A percentile compares a stretch with the other conserved stretches of the same genome.
phyloP scores from a whole-genome alignment of 306 rosid genomes.

The Pachyrhizus erosus region DNA sequence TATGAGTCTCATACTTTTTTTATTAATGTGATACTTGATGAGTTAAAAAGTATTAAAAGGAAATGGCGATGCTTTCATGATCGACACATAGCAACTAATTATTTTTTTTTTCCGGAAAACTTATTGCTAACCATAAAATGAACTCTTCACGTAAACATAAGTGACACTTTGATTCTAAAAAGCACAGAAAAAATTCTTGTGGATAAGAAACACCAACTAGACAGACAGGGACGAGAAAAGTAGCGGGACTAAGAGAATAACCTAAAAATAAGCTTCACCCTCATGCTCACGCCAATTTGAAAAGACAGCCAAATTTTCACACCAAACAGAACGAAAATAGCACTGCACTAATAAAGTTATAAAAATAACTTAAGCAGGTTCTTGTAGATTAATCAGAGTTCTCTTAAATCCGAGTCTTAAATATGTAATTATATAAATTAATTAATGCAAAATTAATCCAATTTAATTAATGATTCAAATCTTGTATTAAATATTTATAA shows the following conservation, averaged over 20 bases:
- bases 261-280: constrained; percentile 4
- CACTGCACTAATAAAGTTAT: background rate
- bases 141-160: constrained; percentile 10
- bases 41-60: background rate
- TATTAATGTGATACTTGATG: background rate
- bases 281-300: constrained; percentile 17
- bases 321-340: constrained; percentile 24
- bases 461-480: no score
- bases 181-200: background rate
- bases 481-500: no score
- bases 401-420: no score
- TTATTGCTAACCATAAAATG: background rate
- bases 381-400: no score
- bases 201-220: background rate
- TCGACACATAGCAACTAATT: background rate
- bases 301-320: background rate
- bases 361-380: no score
- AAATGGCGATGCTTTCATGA: background rate
- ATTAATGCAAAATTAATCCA: no score
- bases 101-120: background rate
- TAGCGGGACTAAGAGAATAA: background rate
- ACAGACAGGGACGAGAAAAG: background rate
- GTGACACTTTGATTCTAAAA: background rate
- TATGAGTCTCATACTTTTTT: background rate
- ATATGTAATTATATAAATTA: no score